These are phyloP conservation scores for Gonapodya sp. DNA, from an alignment of 192 early-diverging fungal species.

Conservation along the genomic window DNA sequence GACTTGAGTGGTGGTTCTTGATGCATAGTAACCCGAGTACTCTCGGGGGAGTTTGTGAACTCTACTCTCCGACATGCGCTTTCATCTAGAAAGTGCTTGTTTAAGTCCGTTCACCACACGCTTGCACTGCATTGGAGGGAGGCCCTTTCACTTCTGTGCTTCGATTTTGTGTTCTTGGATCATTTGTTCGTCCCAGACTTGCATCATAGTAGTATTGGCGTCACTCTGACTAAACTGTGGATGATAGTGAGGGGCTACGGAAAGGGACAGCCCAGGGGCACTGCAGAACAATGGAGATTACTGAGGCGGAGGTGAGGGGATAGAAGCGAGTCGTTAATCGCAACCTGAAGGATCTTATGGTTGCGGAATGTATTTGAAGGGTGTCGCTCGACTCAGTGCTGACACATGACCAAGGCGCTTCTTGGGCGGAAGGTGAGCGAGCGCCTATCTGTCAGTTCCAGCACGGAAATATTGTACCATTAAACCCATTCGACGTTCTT, in stretches of 20 bases:
- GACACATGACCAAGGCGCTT: no score
- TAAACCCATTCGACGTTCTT: no score
- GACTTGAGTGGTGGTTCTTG: not conserved
- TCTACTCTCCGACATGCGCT: no score
- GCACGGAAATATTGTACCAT: no score
- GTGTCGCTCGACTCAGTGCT: no score
- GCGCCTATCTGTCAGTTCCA: no score
- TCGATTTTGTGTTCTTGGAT: not conserved
- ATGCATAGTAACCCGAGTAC: not conserved
- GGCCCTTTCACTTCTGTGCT: not conserved
- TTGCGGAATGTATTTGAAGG: no score
- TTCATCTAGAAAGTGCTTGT: not conserved
- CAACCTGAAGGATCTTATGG: no score
- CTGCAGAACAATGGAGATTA: not conserved
- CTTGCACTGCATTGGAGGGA: not conserved
- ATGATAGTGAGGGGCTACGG: not conserved
- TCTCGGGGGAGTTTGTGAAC: not conserved
- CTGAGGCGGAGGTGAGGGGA: no score
- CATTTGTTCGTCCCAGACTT: not conserved
- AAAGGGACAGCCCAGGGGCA: not conserved
- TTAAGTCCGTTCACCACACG: not conserved
- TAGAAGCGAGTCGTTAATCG: no score
- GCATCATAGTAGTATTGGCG: not conserved
- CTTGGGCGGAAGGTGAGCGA: no score
- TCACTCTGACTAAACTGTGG: not conserved